Evolutionary conservation across 2,329 filamentous ascomycete genomes (phyloP).

Genomic region (Exophiala viscosa): DNA sequence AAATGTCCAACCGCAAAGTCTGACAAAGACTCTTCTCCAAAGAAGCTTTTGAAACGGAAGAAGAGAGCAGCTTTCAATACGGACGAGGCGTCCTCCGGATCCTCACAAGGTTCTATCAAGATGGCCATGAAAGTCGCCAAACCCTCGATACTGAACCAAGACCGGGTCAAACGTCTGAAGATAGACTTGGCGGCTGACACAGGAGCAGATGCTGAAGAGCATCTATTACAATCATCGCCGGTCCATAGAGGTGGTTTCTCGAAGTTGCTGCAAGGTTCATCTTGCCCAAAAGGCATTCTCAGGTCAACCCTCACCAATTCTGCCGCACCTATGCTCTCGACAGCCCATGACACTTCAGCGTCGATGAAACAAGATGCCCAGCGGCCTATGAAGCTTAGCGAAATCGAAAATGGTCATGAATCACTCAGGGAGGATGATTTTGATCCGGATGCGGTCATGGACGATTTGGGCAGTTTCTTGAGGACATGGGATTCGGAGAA

Average conservation of each 20-base stretch:
- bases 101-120: constrained; percentile 21
- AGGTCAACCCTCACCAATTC: constrained; percentile 13
- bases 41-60: constrained; percentile 13
- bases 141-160: constrained; percentile 1
- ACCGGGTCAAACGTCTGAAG: neutral
- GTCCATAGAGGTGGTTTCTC: neutral
- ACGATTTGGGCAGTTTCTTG: constrained; percentile 45
- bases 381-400: constrained; percentile 20
- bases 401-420: constrained; percentile 33
- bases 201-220: neutral
- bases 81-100: constrained; percentile 4
- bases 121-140: constrained; percentile 25
- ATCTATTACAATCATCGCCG: neutral
- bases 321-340: neutral
- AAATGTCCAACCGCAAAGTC: neutral
- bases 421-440: constrained; percentile 32
- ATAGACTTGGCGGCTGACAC: neutral
- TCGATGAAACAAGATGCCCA: constrained; percentile 33
- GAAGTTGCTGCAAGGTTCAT: neutral
- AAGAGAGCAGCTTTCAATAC: constrained; percentile 26
- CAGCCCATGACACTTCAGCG: constrained; percentile 31
- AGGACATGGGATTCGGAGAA: constrained; percentile 43
- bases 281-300: constrained; percentile 10
- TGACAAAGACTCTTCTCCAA: neutral
- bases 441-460: constrained; percentile 43